Base-by-base conservation (phyloP, 2,329 filamentous ascomycete species). In the Exophiala spinifera region DNA sequence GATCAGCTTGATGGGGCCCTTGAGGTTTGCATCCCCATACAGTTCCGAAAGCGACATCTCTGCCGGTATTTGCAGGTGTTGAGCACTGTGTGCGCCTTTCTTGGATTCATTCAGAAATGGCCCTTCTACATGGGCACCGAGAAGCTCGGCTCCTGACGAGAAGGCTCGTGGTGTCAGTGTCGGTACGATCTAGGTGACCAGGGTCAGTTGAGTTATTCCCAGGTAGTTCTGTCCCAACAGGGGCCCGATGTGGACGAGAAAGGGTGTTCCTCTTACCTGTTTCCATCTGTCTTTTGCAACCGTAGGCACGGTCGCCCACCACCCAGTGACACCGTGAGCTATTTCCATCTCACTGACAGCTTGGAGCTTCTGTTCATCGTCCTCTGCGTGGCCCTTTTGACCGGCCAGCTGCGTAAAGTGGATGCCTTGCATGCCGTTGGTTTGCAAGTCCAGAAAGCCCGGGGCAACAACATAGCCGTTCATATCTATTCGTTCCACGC, bases 121-220 rank as follows among this genome's bases (percentile, higher is more conserved):
- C 1, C 79, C 80, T 72, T 82, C 79, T 15, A 73, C 72, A 61
- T 82, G 80, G n/a, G 78, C 78, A 25, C 80, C 80, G 1, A 82
- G 72, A 4, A 82, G 69, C 15, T 74, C 72, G n/a, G 79, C 79
- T 3, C 72, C 72, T 13, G 65, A 60, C 8, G 69, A 55, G 46
- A 76, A 72, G 10, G 70, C 62, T 19, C 72, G 46, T 36, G 57
- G 51, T 25, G 40, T 52, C 47, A 60, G 20, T 23, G 19, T 14
- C 5, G 36, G 36, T 6, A 39, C 13, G 14, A 39, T 39, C 36
- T 39, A 5, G 8, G 17, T 19, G 17, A 19, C n/a, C 17, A 6
- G 6, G 36, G 36, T 39, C 36, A 39, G 36, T 39, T 39, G 13
- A 13, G 15, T 3, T 11, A 39, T 19, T 15, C 14, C 36, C 17